These are phyloP conservation scores for Colletotrichum tofieldiae DNA, from an alignment of 2,329 filamentous ascomycete species.

Conservation along the genomic window DNA sequence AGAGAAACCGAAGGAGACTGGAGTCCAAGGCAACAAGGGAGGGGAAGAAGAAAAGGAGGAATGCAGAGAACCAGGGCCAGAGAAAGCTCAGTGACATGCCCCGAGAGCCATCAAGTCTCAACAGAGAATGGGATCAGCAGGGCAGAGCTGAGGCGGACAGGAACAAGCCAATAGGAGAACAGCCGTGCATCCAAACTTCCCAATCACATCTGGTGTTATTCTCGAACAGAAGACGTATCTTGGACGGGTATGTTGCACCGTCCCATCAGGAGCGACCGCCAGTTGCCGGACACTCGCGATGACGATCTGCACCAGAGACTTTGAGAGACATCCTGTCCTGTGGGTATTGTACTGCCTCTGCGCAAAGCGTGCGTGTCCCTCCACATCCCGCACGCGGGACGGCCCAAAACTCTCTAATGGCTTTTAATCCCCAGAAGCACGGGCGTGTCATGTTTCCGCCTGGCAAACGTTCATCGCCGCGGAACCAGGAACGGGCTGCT, in stretches of 20 bases:
- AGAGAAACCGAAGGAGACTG: background rate
- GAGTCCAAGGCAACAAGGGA: background rate
- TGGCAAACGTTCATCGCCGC: conserved; percentile 36
- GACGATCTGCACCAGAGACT: background rate
- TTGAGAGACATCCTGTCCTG: background rate
- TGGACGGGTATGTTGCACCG: background rate
- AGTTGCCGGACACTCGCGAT: background rate
- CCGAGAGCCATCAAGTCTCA: no score
- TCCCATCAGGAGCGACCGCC: conserved; percentile 25
- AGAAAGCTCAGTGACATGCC: background rate
- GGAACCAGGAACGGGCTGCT: conserved; percentile 12
- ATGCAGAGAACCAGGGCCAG: background rate
- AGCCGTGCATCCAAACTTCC: conserved; percentile 2
- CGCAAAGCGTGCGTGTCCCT: background rate
- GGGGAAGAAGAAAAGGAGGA: background rate
- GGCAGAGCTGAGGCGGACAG: background rate
- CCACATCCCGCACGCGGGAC: conserved; percentile 12
- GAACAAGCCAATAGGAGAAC: background rate
- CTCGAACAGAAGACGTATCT: conserved; percentile 21
- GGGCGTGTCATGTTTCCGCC: conserved; percentile 33
- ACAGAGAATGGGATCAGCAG: background rate
- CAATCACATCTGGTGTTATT: background rate
- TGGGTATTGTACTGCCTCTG: background rate
- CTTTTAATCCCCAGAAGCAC: background rate
- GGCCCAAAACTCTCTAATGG: background rate